Percentiles rank a stretch among this genome's conserved stretches.
phyloP scores from a whole-genome alignment of 495 filamentous ascomycete species.

The Letharia lupina region DNA sequence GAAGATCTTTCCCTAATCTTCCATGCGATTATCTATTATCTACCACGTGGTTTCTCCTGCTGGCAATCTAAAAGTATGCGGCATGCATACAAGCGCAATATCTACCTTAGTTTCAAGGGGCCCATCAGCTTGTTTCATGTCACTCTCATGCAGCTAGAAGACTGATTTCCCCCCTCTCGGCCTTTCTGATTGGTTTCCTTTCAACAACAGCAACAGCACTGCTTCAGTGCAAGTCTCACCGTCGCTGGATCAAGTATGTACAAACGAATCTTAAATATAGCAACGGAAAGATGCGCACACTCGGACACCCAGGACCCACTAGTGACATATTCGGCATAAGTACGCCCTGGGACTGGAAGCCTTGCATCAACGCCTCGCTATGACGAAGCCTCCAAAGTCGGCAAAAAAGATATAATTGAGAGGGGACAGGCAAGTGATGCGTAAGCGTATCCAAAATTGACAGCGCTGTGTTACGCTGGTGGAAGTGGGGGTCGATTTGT shows the following conservation, averaged over 20 bases:
- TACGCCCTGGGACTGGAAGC: neutral
- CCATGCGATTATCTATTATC: conserved; percentile 6
- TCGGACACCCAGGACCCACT: neutral
- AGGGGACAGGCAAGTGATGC: neutral
- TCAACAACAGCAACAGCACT: too few relatives aligned
- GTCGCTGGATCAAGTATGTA: neutral
- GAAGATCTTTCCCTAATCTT: neutral
- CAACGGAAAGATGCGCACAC: neutral
- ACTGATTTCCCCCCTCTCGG: neutral
- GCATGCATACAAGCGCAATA: neutral
- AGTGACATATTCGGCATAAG: neutral
- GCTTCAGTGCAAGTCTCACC: neutral
- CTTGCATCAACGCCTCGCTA: neutral
- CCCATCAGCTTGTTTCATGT: neutral
- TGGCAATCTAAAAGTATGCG: neutral
- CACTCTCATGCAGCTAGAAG: neutral
- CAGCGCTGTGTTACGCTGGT: neutral
- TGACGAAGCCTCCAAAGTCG: neutral
- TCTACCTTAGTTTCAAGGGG: neutral
- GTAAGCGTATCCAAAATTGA: neutral
- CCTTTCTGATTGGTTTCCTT: neutral
- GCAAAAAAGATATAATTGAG: neutral
- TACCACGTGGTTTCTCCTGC: neutral
- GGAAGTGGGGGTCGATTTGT: neutral
- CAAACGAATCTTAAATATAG: neutral